Evolutionary conservation across 2,329 filamentous ascomycete genomes (phyloP), one percentile per base, ranked within the genome.

Genomic region (Colletotrichum siamense): DNA sequence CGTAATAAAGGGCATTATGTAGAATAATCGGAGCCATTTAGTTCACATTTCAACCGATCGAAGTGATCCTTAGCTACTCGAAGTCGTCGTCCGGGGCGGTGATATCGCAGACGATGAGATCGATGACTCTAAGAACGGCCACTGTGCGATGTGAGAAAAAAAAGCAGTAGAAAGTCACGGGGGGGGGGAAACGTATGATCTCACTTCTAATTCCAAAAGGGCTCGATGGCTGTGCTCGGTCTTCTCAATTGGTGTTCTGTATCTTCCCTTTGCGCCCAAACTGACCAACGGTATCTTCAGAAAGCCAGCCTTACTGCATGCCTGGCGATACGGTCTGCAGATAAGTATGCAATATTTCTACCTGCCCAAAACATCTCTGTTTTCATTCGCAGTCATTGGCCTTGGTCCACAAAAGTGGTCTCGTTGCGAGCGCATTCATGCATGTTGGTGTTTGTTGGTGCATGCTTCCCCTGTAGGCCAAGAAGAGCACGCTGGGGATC

Each of bases 381-480:
- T 44, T 44, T 44, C 8, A n/a, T 44, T 44, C 39, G 39, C 39
- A 44, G 39, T 8, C 39, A 10, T 44, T n/a, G 18, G 6, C 9
- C 4, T 44, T n/a, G 39, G 24, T 78, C 80, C 65, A 77, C 79
- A 52, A 78, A 79, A 5, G 82, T 83, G 62, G 52, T 22, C 52
- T 69, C 55, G 32, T 69, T 39, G 39, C 39, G 39, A 44, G 39
- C 18, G 18, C 39, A 44, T 44, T 44, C 18, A 44, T 44, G 39
- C 39, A 44, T 44, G 39, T 44, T 44, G 39, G 39, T 44, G 39
- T 44, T 44, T 44, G 39, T 44, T 44, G 39, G 39, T 44, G 39
- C 39, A 44, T 44, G 39, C 39, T 44, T 44, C 39, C 39, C 39
- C 39, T 44, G 39, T n/a, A n/a, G 39, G 39, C 39, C 39, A 44